These are phyloP conservation scores for Stephania yunnanensis DNA, from an alignment of 164 flowering plant genomes.

Conservation along the genomic window DNA sequence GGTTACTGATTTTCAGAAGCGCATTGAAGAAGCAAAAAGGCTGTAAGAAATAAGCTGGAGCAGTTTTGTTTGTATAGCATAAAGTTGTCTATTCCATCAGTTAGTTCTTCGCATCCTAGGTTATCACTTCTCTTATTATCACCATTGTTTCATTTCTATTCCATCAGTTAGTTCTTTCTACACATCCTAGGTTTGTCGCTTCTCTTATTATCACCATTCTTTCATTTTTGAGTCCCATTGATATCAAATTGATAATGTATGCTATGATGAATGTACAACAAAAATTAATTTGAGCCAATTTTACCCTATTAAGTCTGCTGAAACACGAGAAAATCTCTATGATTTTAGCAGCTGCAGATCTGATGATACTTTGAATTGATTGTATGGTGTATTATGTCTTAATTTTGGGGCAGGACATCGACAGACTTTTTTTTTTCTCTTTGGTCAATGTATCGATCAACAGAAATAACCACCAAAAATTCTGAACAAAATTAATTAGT, in stretches of 20 bases:
- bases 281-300: neutral
- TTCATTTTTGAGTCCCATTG: neutral
- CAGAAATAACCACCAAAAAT: too few relatives aligned
- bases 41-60: conserved; percentile 10
- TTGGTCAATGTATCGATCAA: too few relatives aligned
- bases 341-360: too few relatives aligned
- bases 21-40: conserved; percentile 39
- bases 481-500: too few relatives aligned
- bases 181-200: neutral
- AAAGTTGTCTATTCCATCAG: neutral
- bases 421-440: too few relatives aligned
- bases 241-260: neutral
- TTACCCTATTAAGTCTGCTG: too few relatives aligned
- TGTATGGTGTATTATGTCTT: too few relatives aligned
- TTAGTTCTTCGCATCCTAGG: neutral
- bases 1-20: conserved; percentile 77
- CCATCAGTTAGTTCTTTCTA: neutral
- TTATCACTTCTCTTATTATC: neutral
- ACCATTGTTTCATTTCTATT: neutral
- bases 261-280: neutral
- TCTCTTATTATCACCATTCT: too few relatives aligned
- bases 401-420: too few relatives aligned
- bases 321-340: too few relatives aligned
- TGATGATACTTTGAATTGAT: too few relatives aligned
- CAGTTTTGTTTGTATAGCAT: conserved; percentile 10